Evolutionary conservation across 345 rosid species (phyloP).

Genomic region (Reutealis trisperma): DNA sequence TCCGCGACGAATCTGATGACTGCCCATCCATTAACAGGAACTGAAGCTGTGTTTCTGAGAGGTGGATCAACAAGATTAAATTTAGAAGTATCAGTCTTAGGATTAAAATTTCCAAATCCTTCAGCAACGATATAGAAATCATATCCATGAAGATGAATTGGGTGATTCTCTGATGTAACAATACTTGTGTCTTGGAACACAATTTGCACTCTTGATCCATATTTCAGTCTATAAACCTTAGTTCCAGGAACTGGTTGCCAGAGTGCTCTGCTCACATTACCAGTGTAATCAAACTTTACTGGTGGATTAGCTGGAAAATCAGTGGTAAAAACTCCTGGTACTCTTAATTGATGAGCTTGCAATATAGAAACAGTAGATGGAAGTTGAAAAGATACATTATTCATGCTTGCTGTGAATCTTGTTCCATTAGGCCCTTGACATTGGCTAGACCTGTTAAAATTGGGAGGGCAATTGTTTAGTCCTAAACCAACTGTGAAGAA

Average conservation of each 20-base stretch:
- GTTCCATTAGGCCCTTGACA: slow-evolving; percentile 39
- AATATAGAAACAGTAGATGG: slow-evolving; percentile 35
- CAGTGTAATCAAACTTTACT: slow-evolving; percentile 36
- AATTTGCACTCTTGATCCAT: slow-evolving; percentile 35
- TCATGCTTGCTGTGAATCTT: slow-evolving; percentile 46
- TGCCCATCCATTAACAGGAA: slow-evolving; percentile 49
- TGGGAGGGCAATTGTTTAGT: slow-evolving; percentile 24
- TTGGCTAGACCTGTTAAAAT: slow-evolving; percentile 24
- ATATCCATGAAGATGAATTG: slow-evolving; percentile 52
- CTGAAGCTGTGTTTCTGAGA: slow-evolving; percentile 34
- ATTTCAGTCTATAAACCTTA: slow-evolving; percentile 27
- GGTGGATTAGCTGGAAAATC: slow-evolving; percentile 46
- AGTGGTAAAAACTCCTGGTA: slow-evolving; percentile 36
- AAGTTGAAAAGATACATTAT: slow-evolving; percentile 45
- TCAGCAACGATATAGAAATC: slow-evolving; percentile 46
- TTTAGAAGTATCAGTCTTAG: slow-evolving; percentile 29
- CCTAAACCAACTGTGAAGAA: slow-evolving; percentile 32
- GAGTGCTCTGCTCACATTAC: slow-evolving; percentile 26
- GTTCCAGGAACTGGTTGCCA: slow-evolving; percentile 28
- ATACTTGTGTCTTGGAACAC: slow-evolving; percentile 47
- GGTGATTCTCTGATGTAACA: slow-evolving; percentile 41
- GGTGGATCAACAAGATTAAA: slow-evolving; percentile 48
- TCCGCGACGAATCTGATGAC: slow-evolving; percentile 44
- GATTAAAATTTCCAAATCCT: slow-evolving; percentile 47
- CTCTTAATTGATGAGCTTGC: slow-evolving; percentile 41